Percentiles rank a stretch among this genome's conserved stretches.
These are phyloP conservation scores for Neonectria hederae DNA, from an alignment of 2,329 filamentous ascomycete species.

Conservation along the genomic window DNA sequence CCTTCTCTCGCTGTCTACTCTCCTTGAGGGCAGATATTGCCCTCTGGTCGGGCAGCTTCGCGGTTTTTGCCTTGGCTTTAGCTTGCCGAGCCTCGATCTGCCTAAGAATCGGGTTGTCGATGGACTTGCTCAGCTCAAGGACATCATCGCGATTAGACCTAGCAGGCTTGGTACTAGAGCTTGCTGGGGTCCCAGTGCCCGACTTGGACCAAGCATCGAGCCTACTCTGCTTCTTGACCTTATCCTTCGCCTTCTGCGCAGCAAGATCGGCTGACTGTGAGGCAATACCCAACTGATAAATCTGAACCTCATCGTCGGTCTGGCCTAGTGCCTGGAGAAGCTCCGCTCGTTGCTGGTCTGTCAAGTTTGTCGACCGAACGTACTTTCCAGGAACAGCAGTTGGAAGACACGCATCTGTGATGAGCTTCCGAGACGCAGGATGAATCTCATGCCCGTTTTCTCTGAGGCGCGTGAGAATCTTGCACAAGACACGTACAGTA, in stretches of 20 bases:
- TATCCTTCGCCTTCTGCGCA: conserved; percentile 43
- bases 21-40: conserved; percentile 66
- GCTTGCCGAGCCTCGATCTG: conserved; percentile 54
- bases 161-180: conserved; percentile 39
- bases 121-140: conserved; percentile 56
- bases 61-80: conserved; percentile 43
- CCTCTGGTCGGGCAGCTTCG: conserved; percentile 48
- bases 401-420: conserved; percentile 72
- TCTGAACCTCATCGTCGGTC: conserved; percentile 64
- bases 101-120: conserved; percentile 59
- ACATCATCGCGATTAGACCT: conserved; percentile 59
- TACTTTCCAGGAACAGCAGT: conserved; percentile 64
- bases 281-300: conserved; percentile 53
- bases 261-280: conserved; percentile 34
- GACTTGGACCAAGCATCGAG: conserved; percentile 72
- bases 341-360: conserved; percentile 84
- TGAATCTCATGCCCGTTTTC: conserved; percentile 79
- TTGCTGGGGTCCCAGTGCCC: conserved; percentile 42
- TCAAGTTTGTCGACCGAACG: conserved; percentile 80
- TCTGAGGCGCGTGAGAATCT: conserved; percentile 83
- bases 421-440: conserved; percentile 65
- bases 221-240: conserved; percentile 65
- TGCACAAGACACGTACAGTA: conserved; percentile 83
- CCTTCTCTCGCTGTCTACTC: conserved; percentile 77
- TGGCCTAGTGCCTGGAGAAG: conserved; percentile 72